Evolutionary conservation across 2,329 filamentous ascomycete species (phyloP).

Genomic region (Blumeria graminis): DNA sequence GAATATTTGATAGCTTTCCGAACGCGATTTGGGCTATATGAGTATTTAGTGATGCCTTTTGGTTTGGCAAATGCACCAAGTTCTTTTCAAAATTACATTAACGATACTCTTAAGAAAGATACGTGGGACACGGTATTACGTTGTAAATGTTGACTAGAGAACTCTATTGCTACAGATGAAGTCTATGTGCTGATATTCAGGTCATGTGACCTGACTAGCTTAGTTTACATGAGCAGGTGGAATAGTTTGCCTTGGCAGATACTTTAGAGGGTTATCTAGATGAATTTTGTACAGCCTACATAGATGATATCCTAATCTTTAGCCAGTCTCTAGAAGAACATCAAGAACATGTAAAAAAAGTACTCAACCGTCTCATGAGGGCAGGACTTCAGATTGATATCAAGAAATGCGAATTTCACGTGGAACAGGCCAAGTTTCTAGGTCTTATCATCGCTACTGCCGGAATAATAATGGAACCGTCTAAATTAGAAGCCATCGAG

Average conservation of each 20-base stretch:
- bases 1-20: background rate
- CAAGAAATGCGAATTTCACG: background rate
- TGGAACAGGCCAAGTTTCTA: background rate
- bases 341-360: background rate
- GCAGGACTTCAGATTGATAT: background rate
- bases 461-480: background rate
- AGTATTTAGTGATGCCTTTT: conserved; percentile 10
- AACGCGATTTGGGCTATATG: background rate
- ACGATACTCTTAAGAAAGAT: too few species aligned
- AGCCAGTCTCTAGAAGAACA: background rate
- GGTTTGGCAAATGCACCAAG: conserved; percentile 1
- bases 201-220: too few species aligned
- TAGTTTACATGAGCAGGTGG: too few species aligned
- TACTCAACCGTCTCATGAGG: background rate
- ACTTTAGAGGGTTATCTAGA: background rate
- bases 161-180: too few species aligned
- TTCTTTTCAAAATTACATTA: background rate
- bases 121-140: too few species aligned
- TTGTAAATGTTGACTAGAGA: too few species aligned
- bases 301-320: background rate
- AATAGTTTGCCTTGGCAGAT: too few species aligned
- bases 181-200: too few species aligned
- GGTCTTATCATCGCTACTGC: background rate
- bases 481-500: background rate
- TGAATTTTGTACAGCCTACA: conserved; percentile 3